These are phyloP conservation scores for Caulochytrium protostelioides DNA, from an alignment of 371 early-diverging fungal species.

Conservation along the genomic window DNA sequence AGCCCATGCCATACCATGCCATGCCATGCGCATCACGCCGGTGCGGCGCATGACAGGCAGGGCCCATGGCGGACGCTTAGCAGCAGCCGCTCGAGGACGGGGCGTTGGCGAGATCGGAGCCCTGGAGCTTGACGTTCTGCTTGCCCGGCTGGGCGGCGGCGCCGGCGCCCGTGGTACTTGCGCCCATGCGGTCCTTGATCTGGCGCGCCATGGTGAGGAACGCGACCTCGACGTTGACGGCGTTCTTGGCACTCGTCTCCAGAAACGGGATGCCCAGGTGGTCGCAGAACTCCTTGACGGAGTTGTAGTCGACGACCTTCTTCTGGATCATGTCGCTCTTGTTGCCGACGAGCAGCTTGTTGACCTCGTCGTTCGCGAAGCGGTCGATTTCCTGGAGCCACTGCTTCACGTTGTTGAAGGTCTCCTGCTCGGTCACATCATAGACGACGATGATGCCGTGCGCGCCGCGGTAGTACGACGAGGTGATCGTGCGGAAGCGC, in stretches of 20 bases:
- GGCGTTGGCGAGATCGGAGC: constrained; percentile 7
- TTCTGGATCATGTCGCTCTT: constrained; percentile 85
- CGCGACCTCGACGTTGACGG: constrained; percentile 91
- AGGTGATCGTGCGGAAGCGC: constrained; percentile 98
- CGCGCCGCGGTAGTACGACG: constrained; percentile 96
- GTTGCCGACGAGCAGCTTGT: constrained; percentile 97
- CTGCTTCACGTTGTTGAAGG: constrained; percentile 89
- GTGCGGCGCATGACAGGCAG: too few relatives aligned
- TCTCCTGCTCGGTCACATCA: constrained; percentile 94
- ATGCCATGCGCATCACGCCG: too few relatives aligned
- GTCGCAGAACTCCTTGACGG: constrained; percentile 54
- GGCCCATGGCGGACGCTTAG: too few relatives aligned
- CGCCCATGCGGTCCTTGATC: constrained; percentile 28
- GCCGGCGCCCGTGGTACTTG: constrained; percentile 11
- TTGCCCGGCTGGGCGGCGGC: constrained; percentile 12
- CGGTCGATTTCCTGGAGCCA: constrained; percentile 98
- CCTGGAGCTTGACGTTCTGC: constrained; percentile 10
- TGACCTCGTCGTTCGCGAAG: constrained; percentile 87
- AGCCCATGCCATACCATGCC: too few relatives aligned
- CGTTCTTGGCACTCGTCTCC: constrained; percentile 92
- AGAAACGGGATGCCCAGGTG: constrained; percentile 72
- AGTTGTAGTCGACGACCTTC: constrained; percentile 40
- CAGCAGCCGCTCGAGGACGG: constrained; percentile 14
- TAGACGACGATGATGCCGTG: constrained; percentile 98
- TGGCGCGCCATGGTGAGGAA: constrained; percentile 83